These are phyloP conservation scores for Malassezia dermatis DNA, from an alignment of 1,284 basidiomycete species.

Conservation along the genomic window DNA sequence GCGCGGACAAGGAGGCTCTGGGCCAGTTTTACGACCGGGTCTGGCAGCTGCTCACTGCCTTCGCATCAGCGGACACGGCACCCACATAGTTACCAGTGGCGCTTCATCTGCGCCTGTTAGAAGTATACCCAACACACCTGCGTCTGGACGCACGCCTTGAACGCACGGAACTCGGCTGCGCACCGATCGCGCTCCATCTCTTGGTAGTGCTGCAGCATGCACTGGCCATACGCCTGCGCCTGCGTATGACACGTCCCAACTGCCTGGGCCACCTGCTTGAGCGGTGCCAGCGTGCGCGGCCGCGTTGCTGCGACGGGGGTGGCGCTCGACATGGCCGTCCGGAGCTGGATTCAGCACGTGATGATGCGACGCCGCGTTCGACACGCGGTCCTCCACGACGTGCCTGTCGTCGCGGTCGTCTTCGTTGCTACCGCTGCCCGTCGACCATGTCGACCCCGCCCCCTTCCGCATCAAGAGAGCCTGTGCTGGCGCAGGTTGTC, in stretches of 20 bases:
- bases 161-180: constrained; percentile 63
- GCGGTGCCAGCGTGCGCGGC: neutral
- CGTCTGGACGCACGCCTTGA: constrained; percentile 61
- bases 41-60: neutral
- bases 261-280: neutral
- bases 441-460: neutral
- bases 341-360: neutral
- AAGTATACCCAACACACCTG: constrained; percentile 53
- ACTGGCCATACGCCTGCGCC: constrained; percentile 65
- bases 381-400: neutral
- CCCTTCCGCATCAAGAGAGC: neutral
- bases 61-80: constrained; percentile 53
- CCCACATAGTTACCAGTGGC: constrained; percentile 50
- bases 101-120: constrained; percentile 3
- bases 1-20: constrained; percentile 25
- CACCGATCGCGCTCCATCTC: constrained; percentile 66
- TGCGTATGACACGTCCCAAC: constrained; percentile 42
- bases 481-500: neutral
- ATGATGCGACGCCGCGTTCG: neutral
- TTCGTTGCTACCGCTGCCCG: neutral
- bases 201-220: constrained; percentile 62
- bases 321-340: neutral
- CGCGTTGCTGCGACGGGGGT: neutral
- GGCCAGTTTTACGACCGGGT: constrained; percentile 29
- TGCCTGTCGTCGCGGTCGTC: neutral